A percentile compares a stretch with the other conserved stretches of the same genome.
phyloP scores from a whole-genome alignment of 176 grass and related monocot species.

The Carex pumila region DNA sequence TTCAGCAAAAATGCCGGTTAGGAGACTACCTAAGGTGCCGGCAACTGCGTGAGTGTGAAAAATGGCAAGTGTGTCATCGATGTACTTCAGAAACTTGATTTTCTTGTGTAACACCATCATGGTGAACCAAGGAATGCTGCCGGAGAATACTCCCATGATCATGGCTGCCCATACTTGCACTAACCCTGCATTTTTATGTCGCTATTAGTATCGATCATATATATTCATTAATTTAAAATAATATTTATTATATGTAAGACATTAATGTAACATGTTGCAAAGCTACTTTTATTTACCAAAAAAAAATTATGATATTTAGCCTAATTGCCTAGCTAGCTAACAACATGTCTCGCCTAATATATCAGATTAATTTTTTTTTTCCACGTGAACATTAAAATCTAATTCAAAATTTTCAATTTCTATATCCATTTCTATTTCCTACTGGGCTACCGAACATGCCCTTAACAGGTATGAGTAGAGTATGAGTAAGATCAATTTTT shows the following conservation, averaged over 20 bases:
- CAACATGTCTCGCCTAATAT: not conserved
- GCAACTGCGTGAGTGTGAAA: conserved; percentile 78
- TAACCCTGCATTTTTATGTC: conserved; percentile 22
- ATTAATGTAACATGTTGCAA: no score
- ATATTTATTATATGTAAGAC: not conserved
- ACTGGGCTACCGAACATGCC: no score
- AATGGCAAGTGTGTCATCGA: conserved; percentile 77
- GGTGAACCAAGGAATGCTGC: conserved; percentile 71
- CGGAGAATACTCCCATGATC: conserved; percentile 51
- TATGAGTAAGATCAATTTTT: no score
- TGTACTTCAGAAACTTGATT: conserved; percentile 29
- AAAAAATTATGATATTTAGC: not conserved
- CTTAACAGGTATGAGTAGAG: no score
- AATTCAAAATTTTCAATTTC: no score
- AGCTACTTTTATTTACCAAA: no score
- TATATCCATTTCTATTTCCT: no score
- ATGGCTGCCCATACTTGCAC: conserved; percentile 78
- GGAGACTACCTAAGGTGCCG: conserved; percentile 56
- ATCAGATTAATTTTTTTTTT: no score
- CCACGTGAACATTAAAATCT: no score
- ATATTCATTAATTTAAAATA: not conserved
- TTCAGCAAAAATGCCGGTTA: conserved; percentile 51
- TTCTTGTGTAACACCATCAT: conserved; percentile 84
- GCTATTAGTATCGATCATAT: not conserved
- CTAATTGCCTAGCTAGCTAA: not conserved